Base-by-base conservation (phyloP, 306 rosid genomes). In the Oxytropis ochrocephala region DNA sequence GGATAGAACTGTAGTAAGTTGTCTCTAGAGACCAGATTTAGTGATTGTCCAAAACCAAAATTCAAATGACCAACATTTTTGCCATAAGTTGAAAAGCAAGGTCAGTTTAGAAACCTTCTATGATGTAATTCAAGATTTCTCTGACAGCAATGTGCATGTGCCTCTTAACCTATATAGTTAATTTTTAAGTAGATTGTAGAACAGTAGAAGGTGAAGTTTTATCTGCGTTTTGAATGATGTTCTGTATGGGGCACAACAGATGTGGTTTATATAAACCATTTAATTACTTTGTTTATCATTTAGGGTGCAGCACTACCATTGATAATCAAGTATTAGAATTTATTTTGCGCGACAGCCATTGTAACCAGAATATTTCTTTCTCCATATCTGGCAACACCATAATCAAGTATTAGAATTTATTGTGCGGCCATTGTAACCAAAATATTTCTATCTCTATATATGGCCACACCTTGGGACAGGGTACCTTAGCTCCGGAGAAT, bases 401-500 rank as follows among this genome's bases (percentile, higher is more conserved):
- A 57, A 69, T 33, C 52, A 46, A 67, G 48, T 13, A 48, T 80
- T 52, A 70, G 24, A 68, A 53, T 78, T 42, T 12, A 41, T 56
- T 53, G 66, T 14, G 58, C 36, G 19, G 7, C 27, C 74, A 55
- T 75, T 39, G 57, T 68, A 65, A 46, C 78, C 43, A 35, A 44
- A 58, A 55, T 64, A 59, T 69, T 61, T 61, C 21, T 19, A 24
- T 72, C 63, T 78, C 64, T 47, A 33, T 49, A 46, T 61, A 4
- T 79, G 64, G 17, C 29, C 74, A 24, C 70, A 38, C 38, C 10
- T 58, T 35, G 75, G 32, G 67, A 53, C 85, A 91, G 96, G 89
- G 83, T 64, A 70, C 83, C 35, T 30, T 82, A 74, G 76, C 70
- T 72, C 48, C 64, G 14, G 83, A 65, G 64, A 85, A 86, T 73